Evolutionary conservation across 805 yeast genomes (phyloP).

Genomic region (Blastobotrys chiropterorum): DNA sequence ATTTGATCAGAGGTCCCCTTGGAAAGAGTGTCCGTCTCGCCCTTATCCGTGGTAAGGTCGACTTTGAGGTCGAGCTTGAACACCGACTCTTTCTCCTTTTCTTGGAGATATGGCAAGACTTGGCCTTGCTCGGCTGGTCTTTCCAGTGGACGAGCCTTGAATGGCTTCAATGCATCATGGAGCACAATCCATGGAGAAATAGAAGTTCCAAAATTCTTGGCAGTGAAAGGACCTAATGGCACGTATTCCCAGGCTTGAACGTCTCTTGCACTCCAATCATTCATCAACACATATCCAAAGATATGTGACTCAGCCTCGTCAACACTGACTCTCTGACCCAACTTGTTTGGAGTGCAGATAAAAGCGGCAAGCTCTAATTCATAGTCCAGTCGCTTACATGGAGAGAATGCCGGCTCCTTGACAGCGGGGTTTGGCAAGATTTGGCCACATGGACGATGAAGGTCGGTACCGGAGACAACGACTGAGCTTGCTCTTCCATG

Average conservation of each 20-base stretch:
- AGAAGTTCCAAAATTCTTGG: slow-evolving; percentile 24
- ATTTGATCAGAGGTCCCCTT: slow-evolving; percentile 14
- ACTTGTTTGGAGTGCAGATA: slow-evolving; percentile 15
- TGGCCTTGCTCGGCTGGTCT: slow-evolving; percentile 15
- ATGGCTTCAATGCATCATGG: slow-evolving; percentile 21
- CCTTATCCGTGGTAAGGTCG: slow-evolving; percentile 11
- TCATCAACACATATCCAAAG: slow-evolving; percentile 24
- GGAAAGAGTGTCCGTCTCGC: slow-evolving; percentile 9
- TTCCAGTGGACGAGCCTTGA: slow-evolving; percentile 8
- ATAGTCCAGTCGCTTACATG: slow-evolving; percentile 18
- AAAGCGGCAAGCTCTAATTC: slow-evolving; percentile 25
- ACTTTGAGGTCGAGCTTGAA: slow-evolving; percentile 17
- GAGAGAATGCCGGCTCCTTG: slow-evolving; percentile 7
- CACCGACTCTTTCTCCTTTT: slow-evolving; percentile 10
- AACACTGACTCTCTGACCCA: slow-evolving; percentile 18
- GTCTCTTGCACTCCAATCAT: slow-evolving; percentile 26
- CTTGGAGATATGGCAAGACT: slow-evolving; percentile 18
- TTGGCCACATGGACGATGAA: slow-evolving; percentile 22
- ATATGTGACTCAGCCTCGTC: slow-evolving; percentile 20
- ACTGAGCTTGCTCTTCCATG: slow-evolving; percentile 25
- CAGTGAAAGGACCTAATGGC: slow-evolving; percentile 25
- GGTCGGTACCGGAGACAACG: slow-evolving; percentile 22
- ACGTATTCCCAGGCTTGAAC: slow-evolving; percentile 26
- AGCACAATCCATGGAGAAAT: slow-evolving; percentile 25
- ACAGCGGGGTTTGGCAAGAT: slow-evolving; percentile 14